Base-by-base conservation (phyloP, 1,284 basidiomycete species). In the Neonothopanus nambi region DNA sequence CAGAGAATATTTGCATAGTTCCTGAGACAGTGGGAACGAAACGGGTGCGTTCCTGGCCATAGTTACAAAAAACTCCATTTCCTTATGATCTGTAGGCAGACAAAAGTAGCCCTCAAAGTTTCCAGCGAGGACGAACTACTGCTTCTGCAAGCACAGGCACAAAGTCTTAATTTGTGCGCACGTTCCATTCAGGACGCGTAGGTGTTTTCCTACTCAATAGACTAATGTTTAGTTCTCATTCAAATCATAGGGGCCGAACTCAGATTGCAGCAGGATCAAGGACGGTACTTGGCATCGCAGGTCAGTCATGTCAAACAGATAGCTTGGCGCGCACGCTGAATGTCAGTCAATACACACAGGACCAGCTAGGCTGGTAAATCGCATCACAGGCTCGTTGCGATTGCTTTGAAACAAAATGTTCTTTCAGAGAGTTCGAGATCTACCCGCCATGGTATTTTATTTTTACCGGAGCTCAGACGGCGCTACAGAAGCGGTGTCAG, bases 251-350 rank as follows among this genome's bases (percentile, higher is more conserved):
- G 15, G 93, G 93, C 20, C 75, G 89, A 44, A 97, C 93, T 0
- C 91, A 96, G 67, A 87, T 96, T 39, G 91, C 85, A 9, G 84
- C 89, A 4, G 94, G 93, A 5, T 88, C 90, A n/a, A 80, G 87
- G 37, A 97, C 95, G 3, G 93, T 98, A 1, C 81, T 98, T 15
- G 96, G 91, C 8, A 91, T 98, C 57, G 95, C 90, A 17, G 84
- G 85, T 84, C 53, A 59, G 78, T 60, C 28, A 11, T 33, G 8
- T 28, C 26, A 37, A 7, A 30, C 38, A 17, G 15, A 26, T 46
- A 23, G 3, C 2, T 17, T 30, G 46, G 21, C 15, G 11, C 30
- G n/a, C n/a, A n/a, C 15, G 21, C 47, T 41, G 21, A 49, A n/a
- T 9, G 35, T 26, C 49, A 26, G 42, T 23, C 23, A 30, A 7